These are phyloP conservation scores for Tetrapyrgos nigripes DNA, from an alignment of 1,284 basidiomycete species.

Conservation along the genomic window DNA sequence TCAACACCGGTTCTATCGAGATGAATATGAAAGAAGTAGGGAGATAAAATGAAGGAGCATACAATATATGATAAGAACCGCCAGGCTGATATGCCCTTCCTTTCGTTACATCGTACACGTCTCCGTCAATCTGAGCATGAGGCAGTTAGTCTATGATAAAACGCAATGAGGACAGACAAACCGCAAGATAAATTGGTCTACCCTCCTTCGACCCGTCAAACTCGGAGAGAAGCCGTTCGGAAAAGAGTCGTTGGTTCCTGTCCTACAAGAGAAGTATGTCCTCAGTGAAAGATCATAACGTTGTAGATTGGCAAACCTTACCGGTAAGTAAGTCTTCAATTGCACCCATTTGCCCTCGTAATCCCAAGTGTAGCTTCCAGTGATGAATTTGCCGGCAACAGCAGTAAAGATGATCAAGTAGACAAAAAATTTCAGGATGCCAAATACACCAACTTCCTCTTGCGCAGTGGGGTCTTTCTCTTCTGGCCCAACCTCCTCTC, in stretches of 20 bases:
- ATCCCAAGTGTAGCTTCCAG: conserved; percentile 20
- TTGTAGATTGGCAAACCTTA: conserved; percentile 37
- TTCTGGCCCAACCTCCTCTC: conserved; percentile 74
- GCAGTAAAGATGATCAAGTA: conserved; percentile 13
- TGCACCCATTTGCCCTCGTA: conserved; percentile 37
- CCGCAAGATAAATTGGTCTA: conserved; percentile 86
- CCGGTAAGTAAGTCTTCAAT: conserved; percentile 67
- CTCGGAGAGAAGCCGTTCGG: conserved; percentile 68
- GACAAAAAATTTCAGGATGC: conserved; percentile 13
- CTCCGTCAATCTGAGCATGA: conserved; percentile 78
- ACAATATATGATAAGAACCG: conserved; percentile 88
- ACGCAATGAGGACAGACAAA: conserved; percentile 42
- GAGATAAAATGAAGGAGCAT: conserved; percentile 34
- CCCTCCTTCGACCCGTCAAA: conserved; percentile 79
- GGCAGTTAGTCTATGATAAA: conserved; percentile 20
- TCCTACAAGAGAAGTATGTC: conserved; percentile 42
- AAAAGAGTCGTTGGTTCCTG: conserved; percentile 71
- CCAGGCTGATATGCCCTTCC: conserved; percentile 89
- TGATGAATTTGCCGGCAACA: conserved; percentile 20
- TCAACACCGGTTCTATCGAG: conserved; percentile 79
- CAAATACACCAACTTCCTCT: conserved; percentile 51
- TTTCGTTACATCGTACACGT: conserved; percentile 92
- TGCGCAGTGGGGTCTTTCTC: conserved; percentile 75
- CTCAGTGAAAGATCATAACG: conserved; percentile 10
- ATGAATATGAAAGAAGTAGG: conserved; percentile 19